phyloP scores from a whole-genome alignment of 805 yeast genomes.

The Suhomyces sp. region DNA sequence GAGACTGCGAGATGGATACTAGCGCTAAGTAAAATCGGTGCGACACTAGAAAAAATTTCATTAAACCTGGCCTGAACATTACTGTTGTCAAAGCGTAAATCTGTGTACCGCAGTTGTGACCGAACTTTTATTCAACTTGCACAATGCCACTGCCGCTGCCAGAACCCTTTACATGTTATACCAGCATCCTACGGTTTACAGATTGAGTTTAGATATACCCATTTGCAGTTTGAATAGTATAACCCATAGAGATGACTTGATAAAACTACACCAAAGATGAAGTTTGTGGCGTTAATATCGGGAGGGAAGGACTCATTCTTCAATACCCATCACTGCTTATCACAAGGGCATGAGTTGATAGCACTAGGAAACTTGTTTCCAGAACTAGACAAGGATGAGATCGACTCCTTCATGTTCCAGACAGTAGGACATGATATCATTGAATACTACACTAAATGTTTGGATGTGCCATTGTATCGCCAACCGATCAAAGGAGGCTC shows the following conservation, averaged over 20 bases:
- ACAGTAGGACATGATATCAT: conserved; percentile 91
- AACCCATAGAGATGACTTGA: not conserved
- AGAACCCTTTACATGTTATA: too few relatives aligned
- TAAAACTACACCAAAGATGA: conserved; percentile 67
- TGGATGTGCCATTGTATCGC: conserved; percentile 79
- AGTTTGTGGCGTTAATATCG: conserved; percentile 85
- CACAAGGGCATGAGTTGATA: conserved; percentile 78
- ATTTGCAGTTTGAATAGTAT: conserved; percentile 1
- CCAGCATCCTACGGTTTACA: too few relatives aligned
- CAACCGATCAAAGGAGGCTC: conserved; percentile 63
- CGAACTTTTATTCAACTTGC: too few relatives aligned
- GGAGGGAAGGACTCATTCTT: conserved; percentile 97
- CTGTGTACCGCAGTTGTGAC: too few relatives aligned
- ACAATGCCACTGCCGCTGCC: too few relatives aligned
- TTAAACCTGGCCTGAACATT: too few relatives aligned
- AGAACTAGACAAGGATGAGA: conserved; percentile 50
- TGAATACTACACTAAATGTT: conserved; percentile 60
- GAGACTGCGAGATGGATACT: too few relatives aligned
- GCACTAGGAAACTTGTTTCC: conserved; percentile 88
- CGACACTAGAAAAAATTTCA: too few relatives aligned
- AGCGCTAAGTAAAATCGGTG: too few relatives aligned
- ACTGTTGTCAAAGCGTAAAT: too few relatives aligned
- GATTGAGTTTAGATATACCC: too few relatives aligned
- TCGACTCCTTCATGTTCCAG: conserved; percentile 96
- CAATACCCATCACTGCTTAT: conserved; percentile 82